Evolutionary conservation across 1,284 basidiomycete genomes (phyloP).

Genomic region (Apiotrichum veenhuisii): DNA sequence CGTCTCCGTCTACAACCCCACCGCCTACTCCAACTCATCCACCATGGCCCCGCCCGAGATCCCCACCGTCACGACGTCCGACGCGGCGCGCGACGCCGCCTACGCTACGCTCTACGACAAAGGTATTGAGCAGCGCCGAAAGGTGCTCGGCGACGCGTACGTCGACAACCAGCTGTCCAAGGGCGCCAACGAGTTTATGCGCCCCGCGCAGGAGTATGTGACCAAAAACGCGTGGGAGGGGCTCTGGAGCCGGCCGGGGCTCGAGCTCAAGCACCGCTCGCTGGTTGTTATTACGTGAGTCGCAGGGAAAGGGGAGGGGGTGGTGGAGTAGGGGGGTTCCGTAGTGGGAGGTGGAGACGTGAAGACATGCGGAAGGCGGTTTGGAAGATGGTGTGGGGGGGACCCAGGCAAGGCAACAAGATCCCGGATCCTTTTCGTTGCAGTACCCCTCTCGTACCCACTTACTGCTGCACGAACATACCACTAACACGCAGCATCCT

Average conservation of each 20-base stretch:
- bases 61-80: neutral
- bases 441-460: too few species aligned
- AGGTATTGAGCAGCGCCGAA: constrained; percentile 21
- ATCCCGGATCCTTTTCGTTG: too few species aligned
- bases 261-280: constrained; percentile 24
- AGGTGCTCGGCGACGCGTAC: constrained; percentile 21
- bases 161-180: constrained; percentile 19
- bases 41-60: neutral
- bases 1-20: neutral
- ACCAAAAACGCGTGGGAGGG: constrained; percentile 20
- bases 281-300: constrained; percentile 23
- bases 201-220: constrained; percentile 24
- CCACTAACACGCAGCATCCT: constrained; percentile 17
- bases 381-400: too few species aligned
- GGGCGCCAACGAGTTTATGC: constrained; percentile 21
- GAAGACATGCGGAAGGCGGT: too few species aligned
- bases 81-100: constrained; percentile 11
- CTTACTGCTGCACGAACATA: too few species aligned
- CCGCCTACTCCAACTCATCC: neutral
- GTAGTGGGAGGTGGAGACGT: too few species aligned
- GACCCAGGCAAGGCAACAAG: too few species aligned
- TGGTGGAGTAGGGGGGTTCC: too few species aligned
- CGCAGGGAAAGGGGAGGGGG: too few species aligned
- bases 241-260: constrained; percentile 19
- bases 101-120: constrained; percentile 15